Evolutionary conservation across 305 asterid genomes (phyloP), one percentile per base, ranked within the genome.

Genomic region (Ajuga reptans): DNA sequence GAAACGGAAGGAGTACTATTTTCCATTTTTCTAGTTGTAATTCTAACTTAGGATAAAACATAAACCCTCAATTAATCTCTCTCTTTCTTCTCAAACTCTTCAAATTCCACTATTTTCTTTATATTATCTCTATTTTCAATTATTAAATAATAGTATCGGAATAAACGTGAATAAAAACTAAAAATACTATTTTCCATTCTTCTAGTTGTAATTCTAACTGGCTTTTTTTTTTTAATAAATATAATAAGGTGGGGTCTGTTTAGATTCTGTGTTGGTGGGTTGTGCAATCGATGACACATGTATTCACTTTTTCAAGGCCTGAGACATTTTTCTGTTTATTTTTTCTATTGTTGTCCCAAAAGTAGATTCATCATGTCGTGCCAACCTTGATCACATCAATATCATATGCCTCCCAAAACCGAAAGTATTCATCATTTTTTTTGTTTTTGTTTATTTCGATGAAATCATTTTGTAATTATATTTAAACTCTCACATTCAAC

Each of bases 301-400:
- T 68, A 59, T 64, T 60, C 62, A 34, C 65, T 18, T 73, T 80
- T 43, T 41, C 29, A 50, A 61, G 64, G 24, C 33, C 18, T 60
- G 60, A 9, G 37, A 31, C 66, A 54, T 29, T 62, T 45, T 54
- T 9, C 54, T 54, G 39, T 11, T 3, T 18, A 5, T 62, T 24
- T 24, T 31, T 49, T 14, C 15, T 9, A 46, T 45, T 10, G 17
- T 55, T 33, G 45, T 53, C 34, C 31, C 43, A 39, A 71, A 74
- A 52, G 70, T 46, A 45, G 56, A 53, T 72, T 74, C 69, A 75
- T 66, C 15, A 66, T 75, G 80, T 51, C 59, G 59, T 62, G 74
- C 72, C 83, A 73, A 63, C 87, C 84, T 83, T 78, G 78, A 79
- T 72, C 5, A 9, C 29, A 63, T 67, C 82, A 75, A 62, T 42